Conservation (phyloP, 495 filamentous ascomycete species). For the Bryoglossum gracile region DNA sequence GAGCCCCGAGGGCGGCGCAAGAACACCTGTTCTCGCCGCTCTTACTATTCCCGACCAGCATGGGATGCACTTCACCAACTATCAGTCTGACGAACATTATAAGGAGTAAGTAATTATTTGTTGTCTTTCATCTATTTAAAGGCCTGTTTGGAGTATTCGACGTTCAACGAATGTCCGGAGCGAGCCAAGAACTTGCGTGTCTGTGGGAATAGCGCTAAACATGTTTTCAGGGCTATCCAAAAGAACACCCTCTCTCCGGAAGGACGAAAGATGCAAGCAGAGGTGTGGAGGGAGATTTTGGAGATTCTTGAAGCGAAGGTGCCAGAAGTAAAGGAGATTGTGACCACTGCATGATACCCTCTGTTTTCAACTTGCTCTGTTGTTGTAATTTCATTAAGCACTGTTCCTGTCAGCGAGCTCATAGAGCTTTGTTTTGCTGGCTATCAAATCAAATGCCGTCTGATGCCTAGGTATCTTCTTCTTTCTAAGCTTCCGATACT, state of each 20-base stretch:
- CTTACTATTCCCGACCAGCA: constrained; percentile 25
- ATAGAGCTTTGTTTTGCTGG: no score
- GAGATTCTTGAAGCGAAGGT: constrained; percentile 13
- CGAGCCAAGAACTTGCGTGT: not conserved
- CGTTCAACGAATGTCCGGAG: not conserved
- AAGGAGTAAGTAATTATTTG: constrained; percentile 20
- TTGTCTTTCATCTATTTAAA: not conserved
- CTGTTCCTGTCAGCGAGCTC: no score
- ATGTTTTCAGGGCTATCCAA: constrained; percentile 9
- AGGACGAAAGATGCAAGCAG: constrained; percentile 32
- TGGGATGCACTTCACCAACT: constrained; percentile 23
- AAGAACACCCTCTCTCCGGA: constrained; percentile 25
- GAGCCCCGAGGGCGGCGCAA: constrained; percentile 29
- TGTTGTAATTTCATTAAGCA: no score
- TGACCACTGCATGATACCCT: not conserved
- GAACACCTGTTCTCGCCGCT: constrained; percentile 29
- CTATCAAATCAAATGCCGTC: no score
- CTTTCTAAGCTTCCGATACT: no score
- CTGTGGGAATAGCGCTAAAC: not conserved
- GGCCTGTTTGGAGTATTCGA: not conserved
- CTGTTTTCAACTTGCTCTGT: not conserved
- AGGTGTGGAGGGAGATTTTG: constrained; percentile 34
- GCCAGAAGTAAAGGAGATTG: constrained; percentile 19
- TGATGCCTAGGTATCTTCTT: no score
- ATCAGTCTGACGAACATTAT: constrained; percentile 24